phyloP scores from a whole-genome alignment of 2,329 filamentous ascomycete genomes.

The Pseudogymnoascus sp. region DNA sequence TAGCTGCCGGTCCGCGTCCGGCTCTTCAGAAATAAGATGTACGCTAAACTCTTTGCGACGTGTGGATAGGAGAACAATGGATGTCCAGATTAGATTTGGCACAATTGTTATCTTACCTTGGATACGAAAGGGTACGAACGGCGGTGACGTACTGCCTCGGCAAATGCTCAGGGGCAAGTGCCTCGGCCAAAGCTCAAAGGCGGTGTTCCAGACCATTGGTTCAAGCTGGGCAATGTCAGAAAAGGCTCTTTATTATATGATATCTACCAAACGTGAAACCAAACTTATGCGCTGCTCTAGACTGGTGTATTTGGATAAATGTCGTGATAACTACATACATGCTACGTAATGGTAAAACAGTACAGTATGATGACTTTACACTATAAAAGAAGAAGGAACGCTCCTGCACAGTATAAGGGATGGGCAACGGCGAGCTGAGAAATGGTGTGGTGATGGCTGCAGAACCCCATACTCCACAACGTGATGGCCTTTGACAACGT shows the following conservation, averaged over 20 bases:
- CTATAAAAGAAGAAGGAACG: neutral
- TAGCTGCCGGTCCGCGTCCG: neutral
- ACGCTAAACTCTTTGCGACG: slow-evolving; percentile 6
- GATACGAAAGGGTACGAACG: neutral
- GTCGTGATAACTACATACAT: neutral
- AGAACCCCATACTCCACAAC: neutral
- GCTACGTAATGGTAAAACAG: neutral
- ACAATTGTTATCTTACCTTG: neutral
- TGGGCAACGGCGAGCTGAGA: neutral
- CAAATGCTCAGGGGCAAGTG: neutral
- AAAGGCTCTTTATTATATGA: neutral
- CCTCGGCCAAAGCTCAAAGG: neutral
- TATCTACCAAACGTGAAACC: neutral
- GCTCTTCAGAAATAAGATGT: neutral
- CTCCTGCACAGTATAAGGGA: neutral
- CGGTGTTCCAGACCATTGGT: neutral
- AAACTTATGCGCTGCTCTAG: neutral
- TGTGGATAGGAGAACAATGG: neutral
- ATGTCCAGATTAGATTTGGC: neutral
- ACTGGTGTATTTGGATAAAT: neutral
- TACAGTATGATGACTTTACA: too few species aligned
- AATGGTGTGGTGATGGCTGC: too few species aligned
- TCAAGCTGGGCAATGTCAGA: neutral
- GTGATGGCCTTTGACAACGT: neutral
- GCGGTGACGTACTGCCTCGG: neutral